phyloP scores from a whole-genome alignment of 805 yeast species.

The Kodamaea fukazawae region DNA sequence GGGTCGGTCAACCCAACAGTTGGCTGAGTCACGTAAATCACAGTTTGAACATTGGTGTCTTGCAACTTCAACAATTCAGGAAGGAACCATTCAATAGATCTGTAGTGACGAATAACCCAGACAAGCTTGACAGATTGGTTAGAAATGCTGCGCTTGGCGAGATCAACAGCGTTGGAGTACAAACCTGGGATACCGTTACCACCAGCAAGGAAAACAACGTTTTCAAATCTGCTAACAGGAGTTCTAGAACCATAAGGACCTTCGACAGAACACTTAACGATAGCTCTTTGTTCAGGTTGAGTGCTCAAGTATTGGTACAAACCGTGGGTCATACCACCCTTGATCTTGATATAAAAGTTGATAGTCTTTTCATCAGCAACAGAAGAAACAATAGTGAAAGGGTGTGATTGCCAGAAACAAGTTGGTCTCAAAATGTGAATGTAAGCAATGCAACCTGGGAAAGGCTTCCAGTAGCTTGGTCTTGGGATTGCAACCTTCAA shows the following conservation, averaged over 20 bases:
- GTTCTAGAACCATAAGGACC: conserved; percentile 39
- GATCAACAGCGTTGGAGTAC: conserved; percentile 29
- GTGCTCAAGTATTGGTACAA: conserved; percentile 31
- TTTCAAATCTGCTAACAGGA: conserved; percentile 31
- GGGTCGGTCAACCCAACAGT: conserved; percentile 15
- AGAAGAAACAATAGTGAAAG: conserved; percentile 58
- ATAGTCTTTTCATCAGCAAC: conserved; percentile 27
- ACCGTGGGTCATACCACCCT: conserved; percentile 40
- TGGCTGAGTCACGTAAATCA: conserved; percentile 43
- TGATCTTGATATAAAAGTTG: conserved; percentile 28
- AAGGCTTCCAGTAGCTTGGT: conserved; percentile 48
- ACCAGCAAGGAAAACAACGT: conserved; percentile 30
- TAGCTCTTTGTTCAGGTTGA: conserved; percentile 31
- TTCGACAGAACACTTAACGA: conserved; percentile 32
- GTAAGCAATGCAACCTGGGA: conserved; percentile 57
- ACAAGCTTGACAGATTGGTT: conserved; percentile 24
- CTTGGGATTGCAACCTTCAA: conserved; percentile 46
- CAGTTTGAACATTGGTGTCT: conserved; percentile 31
- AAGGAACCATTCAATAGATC: conserved; percentile 39
- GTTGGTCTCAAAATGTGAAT: conserved; percentile 53
- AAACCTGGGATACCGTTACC: conserved; percentile 45
- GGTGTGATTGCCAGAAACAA: conserved; percentile 70
- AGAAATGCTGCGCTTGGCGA: conserved; percentile 15
- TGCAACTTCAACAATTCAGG: conserved; percentile 33
- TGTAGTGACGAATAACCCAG: conserved; percentile 42